Evolutionary conservation across 805 yeast species (phyloP), one percentile per base, ranked within the genome.

Genomic region (Kodamaea laetipori): DNA sequence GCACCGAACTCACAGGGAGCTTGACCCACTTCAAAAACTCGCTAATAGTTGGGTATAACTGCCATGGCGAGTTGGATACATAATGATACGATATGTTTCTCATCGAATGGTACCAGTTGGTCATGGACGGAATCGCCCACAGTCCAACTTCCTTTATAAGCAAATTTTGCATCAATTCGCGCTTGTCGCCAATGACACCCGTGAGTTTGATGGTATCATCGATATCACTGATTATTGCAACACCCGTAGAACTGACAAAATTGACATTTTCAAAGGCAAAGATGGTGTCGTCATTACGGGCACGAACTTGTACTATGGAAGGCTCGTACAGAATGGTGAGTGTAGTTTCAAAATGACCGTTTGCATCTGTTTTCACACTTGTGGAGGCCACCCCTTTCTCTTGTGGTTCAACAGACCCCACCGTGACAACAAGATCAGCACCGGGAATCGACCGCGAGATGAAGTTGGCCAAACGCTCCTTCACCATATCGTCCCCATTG

Each of bases 51-150:
- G 80, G 74, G 60, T 74, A 90, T 17, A 94, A 66, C 62, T 94
- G 98, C 81, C 95, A 86, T 0, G 99, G 99, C 1, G 95, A 82
- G 64, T 95, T 94, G 6, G 97, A 90, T 2, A 95, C 98, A 60
- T 92, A 95, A 61, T 90, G 96, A 56, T 92, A 80, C n/a, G 80
- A 69, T 3, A 82, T 74, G 33, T 80, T 73, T 13, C 25, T 32
- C 41, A 42, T 42, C 3, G 37, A 31, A 6, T 70, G 69, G 56
- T 79, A 88, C 90, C 96, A 89, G 26, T 74, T 71, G 3, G 85
- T 74, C 19, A 94, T 84, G 2, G 87, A 83, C 0, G 88, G 84
- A 15, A 94, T 78, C 39, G 73, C 75, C 80, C 95, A 84, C n/a
- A 76, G 78, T 4, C 72, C 63, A 41, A 79, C 78, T 32, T 81